phyloP scores from a whole-genome alignment of 371 early-diverging fungal genomes.

The Capillidium rhysosporum region DNA sequence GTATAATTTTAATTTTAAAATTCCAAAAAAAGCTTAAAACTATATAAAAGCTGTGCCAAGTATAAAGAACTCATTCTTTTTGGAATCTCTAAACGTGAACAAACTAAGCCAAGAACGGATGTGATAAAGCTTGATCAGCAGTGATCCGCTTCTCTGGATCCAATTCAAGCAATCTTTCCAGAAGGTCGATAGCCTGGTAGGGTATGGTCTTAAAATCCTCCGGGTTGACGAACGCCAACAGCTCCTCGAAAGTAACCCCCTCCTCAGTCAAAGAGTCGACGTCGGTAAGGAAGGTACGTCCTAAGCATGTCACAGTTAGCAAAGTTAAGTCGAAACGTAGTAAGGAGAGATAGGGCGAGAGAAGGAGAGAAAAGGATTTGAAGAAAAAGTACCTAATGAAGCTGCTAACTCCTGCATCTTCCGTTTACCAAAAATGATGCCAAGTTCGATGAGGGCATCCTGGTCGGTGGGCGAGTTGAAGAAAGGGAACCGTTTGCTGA shows the following conservation, averaged over 20 bases:
- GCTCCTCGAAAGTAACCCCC: slow-evolving; percentile 18
- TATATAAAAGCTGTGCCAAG: no score
- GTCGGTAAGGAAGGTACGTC: slow-evolving; percentile 34
- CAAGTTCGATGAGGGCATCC: slow-evolving; percentile 83
- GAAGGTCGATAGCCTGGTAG: slow-evolving; percentile 19
- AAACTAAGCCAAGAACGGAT: slow-evolving; percentile 22
- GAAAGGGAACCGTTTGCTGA: slow-evolving; percentile 83
- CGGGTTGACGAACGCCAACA: slow-evolving; percentile 17
- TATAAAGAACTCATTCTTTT: no score
- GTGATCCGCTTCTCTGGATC: slow-evolving; percentile 25
- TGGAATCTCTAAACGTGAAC: background rate
- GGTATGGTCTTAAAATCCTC: slow-evolving; percentile 12
- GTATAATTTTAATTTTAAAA: no score
- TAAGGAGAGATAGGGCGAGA: background rate
- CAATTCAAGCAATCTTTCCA: slow-evolving; percentile 19
- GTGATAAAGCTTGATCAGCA: slow-evolving; percentile 33
- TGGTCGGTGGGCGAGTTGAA: slow-evolving; percentile 77
- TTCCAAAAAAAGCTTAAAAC: no score
- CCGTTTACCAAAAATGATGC: slow-evolving; percentile 61
- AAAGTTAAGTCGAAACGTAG: background rate
- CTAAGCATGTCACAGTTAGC: slow-evolving; percentile 13
- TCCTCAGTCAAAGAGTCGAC: slow-evolving; percentile 23
- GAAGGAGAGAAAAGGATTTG: no score
- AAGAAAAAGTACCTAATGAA: slow-evolving; percentile 21
- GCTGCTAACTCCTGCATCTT: slow-evolving; percentile 56